Evolutionary conservation across 1,284 basidiomycete species (phyloP), one percentile per base, ranked within the genome.

Genomic region (Cystobasidium sp.): DNA sequence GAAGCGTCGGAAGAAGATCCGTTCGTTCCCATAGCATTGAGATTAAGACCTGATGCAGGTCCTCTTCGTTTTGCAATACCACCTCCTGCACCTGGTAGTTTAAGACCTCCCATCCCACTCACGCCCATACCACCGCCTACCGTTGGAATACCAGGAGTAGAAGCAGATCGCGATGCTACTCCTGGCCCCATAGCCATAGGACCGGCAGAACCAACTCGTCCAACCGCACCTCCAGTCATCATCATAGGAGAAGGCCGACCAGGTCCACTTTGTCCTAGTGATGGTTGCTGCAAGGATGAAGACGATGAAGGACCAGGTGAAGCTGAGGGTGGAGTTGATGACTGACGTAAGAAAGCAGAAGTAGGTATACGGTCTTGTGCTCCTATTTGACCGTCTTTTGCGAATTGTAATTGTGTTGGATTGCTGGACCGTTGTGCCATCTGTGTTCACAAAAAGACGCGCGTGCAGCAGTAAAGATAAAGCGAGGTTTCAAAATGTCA

Each of bases 71-170:
- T 63, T 18, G 61, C 61, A 20, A 63, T 46, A 39, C 61, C 61
- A 7, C 68, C 68, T 9, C 6, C 55, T n/a, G 5, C 12, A 9
- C 77, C 75, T 14, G 77, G 79, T 6, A 79, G 80, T 37, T 80
- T 80, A 81, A 84, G 83, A 44, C 79, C 80, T 41, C 78, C 79
- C 65, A 83, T 67, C 0, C 80, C 82, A 43, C 80, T 51, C 0
- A 77, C 78, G 31, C 31, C 31, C 31, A 31, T 31, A 31, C 31
- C 31, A 5, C 31, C 31, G 31, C 31, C 31, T 31, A 31, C 31
- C 1, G 31, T 31, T 5, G 31, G 31, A 65, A 83, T 76, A 10
- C 82, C 83, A 80, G 81, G 52, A 44, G 43, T 43, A 37, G 68
- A 56, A 10, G 44, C 22, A 14, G 61, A 39, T 7, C 61, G 61